Conservation (phyloP, 305 asterid genomes). For the Nicotiana rustica region DNA sequence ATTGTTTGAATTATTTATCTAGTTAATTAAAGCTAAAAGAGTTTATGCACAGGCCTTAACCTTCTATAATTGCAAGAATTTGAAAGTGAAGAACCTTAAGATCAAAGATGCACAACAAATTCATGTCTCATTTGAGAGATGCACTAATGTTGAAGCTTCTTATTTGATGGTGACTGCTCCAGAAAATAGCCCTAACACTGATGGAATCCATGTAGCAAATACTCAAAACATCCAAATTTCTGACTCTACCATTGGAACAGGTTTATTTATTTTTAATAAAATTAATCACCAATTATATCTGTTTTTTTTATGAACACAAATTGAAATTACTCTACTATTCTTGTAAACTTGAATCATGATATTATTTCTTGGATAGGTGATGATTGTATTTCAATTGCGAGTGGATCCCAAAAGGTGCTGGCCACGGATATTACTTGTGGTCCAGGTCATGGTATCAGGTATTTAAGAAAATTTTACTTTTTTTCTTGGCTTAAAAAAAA, state of each 20-base stretch:
- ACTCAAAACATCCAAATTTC: conserved; percentile 68
- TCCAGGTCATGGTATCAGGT: conserved; percentile 42
- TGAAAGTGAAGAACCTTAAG: conserved; percentile 55
- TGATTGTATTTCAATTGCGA: conserved; percentile 38
- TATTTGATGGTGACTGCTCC: conserved; percentile 62
- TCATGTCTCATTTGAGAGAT: conserved; percentile 61
- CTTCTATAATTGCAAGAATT: conserved; percentile 59
- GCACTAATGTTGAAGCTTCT: conserved; percentile 55
- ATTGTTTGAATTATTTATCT: too few species aligned
- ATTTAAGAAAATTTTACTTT: neutral
- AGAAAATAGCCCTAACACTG: conserved; percentile 75
- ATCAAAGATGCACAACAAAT: conserved; percentile 70
- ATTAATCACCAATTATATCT: neutral
- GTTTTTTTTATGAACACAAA: conserved; percentile 1
- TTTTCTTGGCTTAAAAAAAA: neutral
- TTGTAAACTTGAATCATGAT: neutral
- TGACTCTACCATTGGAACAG: conserved; percentile 59
- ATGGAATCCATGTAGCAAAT: conserved; percentile 72
- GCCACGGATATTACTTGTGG: conserved; percentile 32
- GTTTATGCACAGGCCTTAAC: conserved; percentile 66
- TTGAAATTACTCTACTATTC: neutral
- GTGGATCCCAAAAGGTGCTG: conserved; percentile 30
- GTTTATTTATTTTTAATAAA: conserved; percentile 36
- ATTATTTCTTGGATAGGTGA: conserved; percentile 26
- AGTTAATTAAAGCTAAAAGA: neutral